A percentile compares a stretch with the other conserved stretches of the same genome.
Conservation (phyloP, 225 moss, liverwort and hornwort species). For the Sphagnum contortum region DNA sequence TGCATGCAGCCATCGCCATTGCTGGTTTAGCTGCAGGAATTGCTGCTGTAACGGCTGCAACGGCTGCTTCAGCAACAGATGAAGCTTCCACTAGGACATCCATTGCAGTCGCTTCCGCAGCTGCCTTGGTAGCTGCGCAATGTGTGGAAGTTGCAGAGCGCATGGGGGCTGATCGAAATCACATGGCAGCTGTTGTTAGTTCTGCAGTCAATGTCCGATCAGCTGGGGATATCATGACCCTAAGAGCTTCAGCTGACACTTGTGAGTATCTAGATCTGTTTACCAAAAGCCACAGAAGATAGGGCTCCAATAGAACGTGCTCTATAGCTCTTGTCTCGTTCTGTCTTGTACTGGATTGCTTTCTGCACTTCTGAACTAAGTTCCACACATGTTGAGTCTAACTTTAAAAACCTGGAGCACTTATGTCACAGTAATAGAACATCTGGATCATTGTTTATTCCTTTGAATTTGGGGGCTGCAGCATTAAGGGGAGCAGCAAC, state of each 20-base stretch:
- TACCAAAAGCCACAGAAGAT: too few relatives aligned
- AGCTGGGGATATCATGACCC: conserved; percentile 64
- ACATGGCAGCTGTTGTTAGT: conserved; percentile 62
- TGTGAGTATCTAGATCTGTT: conserved; percentile 13
- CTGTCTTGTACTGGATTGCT: too few relatives aligned
- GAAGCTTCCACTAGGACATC: conserved; percentile 59
- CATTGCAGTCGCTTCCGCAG: conserved; percentile 69
- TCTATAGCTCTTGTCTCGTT: too few relatives aligned
- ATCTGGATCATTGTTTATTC: too few relatives aligned
- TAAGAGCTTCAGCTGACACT: conserved; percentile 63
- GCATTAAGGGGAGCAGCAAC: conserved; percentile 48
- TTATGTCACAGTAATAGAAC: too few relatives aligned
- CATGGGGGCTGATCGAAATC: conserved; percentile 67
- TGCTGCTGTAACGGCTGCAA: conserved; percentile 64
- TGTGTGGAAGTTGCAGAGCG: conserved; percentile 70
- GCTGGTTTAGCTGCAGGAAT: conserved; percentile 73
- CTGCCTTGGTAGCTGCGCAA: conserved; percentile 63
- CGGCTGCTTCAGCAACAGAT: conserved; percentile 56
- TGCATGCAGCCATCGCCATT: conserved; percentile 60
- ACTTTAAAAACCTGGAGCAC: too few relatives aligned
- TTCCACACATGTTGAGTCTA: too few relatives aligned
- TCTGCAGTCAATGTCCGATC: conserved; percentile 67
- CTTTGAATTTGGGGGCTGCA: conserved; percentile 2
- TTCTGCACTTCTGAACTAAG: too few relatives aligned
- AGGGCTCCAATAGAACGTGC: too few relatives aligned